Evolutionary conservation across 176 grass and related monocot species (phyloP), one percentile per base, ranked within the genome.

Genomic region (Oryza glumipatula): DNA sequence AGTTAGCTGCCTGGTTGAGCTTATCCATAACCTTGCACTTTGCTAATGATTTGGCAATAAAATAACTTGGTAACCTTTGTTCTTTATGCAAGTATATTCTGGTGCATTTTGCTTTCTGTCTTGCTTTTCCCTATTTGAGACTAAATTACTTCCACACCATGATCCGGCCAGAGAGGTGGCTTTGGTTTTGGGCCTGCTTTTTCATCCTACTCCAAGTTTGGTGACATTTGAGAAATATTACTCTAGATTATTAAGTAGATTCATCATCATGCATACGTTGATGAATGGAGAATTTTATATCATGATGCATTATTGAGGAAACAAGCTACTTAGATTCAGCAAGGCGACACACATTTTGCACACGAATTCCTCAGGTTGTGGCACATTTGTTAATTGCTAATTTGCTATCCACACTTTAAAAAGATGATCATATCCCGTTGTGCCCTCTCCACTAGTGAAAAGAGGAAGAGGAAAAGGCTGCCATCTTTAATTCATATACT

Each of bases 51-150:
- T 74, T 58, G 23, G 38, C 48, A 67, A 22, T 85, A 72, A 85
- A 89, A 76, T 89, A 89, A 81, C 77, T 24, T 21, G 15, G 77
- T 4, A 23, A 70, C 11, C 70, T 89, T 89, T 89, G 65, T 41
- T 77, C 72, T 77, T 85, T 81, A 66, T 81, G 65, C 39, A 85
- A 85, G 88, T 89, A 77, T 89, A 85, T 89, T 76, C 76, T 41
- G 38, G 87, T 89, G 81, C 76, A 64, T 76, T 84, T 73, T 80
- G 76, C 76, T 89, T 84, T 89, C 63, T 84, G 70, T 75, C 82
- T 49, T 81, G 51, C 82, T 85, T 85, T 89, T 65, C 39, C 32
- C n/a, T 66, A 54, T 81, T 81, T 54, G 51, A 45, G 51, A 85
- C 44, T 89, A 85, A 89, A 71, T 81, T 85, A 81, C 49, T 54